Evolutionary conservation across 2,329 filamentous ascomycete genomes (phyloP).

Genomic region (Chaetomiaceae sp.): DNA sequence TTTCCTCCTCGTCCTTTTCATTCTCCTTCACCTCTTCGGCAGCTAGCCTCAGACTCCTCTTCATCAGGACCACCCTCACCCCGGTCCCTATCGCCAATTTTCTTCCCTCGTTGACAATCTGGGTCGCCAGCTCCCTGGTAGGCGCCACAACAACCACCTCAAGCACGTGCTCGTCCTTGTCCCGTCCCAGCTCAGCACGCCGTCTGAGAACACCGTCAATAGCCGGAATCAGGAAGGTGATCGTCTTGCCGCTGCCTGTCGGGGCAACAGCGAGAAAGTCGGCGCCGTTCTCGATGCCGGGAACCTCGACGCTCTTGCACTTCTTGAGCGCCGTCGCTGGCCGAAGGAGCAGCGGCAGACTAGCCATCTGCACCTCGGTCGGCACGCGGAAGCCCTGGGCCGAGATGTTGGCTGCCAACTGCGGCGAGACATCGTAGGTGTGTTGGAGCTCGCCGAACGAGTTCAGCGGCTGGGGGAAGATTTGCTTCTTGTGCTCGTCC

Average conservation of each 20-base stretch:
- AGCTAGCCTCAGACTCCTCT: constrained; percentile 7
- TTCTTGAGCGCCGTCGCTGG: constrained; percentile 47
- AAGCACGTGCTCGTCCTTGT: constrained; percentile 46
- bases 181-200: constrained; percentile 38
- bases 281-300: constrained; percentile 39
- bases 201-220: constrained; percentile 68
- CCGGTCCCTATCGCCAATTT: constrained; percentile 75
- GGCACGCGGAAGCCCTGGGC: constrained; percentile 83
- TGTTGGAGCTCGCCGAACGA: constrained; percentile 69
- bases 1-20: constrained; percentile 11
- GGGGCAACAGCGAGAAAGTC: constrained; percentile 88
- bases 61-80: constrained; percentile 72
- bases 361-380: constrained; percentile 89
- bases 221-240: constrained; percentile 85
- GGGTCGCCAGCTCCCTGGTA: constrained; percentile 71
- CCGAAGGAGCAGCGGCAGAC: constrained; percentile 71
- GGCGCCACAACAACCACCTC: constrained; percentile 70
- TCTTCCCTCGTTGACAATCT: constrained; percentile 80
- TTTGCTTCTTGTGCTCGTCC: constrained; percentile 46
- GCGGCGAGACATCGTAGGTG: constrained; percentile 67
- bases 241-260: constrained; percentile 93
- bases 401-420: constrained; percentile 72
- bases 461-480: constrained; percentile 76
- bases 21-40: constrained; percentile 8
- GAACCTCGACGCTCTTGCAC: constrained; percentile 33